Conservation (phyloP, 139 green algal genomes). For the Tetraselmis striata region DNA sequence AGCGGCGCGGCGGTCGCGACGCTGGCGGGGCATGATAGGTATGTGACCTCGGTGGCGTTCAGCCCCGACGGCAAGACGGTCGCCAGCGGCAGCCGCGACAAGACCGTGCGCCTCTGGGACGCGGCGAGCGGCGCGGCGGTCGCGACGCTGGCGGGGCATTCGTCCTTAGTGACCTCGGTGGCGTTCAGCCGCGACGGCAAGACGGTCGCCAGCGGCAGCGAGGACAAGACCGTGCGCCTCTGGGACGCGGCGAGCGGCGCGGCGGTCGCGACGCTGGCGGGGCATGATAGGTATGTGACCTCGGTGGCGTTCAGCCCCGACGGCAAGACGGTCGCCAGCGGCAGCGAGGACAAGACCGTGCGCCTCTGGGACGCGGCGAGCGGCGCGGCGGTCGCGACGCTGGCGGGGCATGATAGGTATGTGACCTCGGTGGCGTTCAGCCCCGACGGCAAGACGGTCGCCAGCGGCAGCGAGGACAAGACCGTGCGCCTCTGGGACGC, state of each 20-base stretch:
- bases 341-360: conserved; percentile 7
- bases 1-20: neutral
- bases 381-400: neutral
- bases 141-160: conserved; percentile 3
- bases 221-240: conserved; percentile 13
- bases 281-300: conserved; percentile 10
- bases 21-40: neutral
- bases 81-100: neutral
- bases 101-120: conserved; percentile 6
- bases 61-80: conserved; percentile 1
- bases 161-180: neutral
- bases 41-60: conserved; percentile 2
- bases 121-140: neutral
- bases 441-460: conserved; percentile 77
- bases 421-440: conserved; percentile 90
- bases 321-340: neutral
- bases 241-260: conserved; percentile 8
- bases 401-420: conserved; percentile 76
- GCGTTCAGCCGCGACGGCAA: conserved; percentile 8
- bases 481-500: conserved; percentile 90
- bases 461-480: conserved; percentile 82
- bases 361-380: conserved; percentile 1
- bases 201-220: neutral
- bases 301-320: conserved; percentile 5
- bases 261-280: conserved; percentile 1